These are phyloP conservation scores for Ceratobasidium sp. DNA, from an alignment of 1,284 basidiomycete species.

Conservation along the genomic window DNA sequence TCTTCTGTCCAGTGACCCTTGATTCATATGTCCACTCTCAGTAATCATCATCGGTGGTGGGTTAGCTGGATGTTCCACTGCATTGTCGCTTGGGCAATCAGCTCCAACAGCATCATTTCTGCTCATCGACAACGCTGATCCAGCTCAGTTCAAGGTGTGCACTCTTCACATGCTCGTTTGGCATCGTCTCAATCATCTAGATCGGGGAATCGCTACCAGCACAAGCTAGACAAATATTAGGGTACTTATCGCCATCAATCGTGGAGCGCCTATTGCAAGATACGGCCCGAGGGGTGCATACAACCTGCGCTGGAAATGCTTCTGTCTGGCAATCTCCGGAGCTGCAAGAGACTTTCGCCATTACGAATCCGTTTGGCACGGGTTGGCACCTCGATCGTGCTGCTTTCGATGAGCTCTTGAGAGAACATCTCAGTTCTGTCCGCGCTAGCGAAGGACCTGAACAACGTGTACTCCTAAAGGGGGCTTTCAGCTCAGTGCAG, in stretches of 20 bases:
- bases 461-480: conserved; percentile 39
- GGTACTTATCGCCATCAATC: conserved; percentile 49
- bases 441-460: background rate
- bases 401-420: conserved; percentile 54
- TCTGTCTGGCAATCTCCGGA: conserved; percentile 53
- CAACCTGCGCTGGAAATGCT: conserved; percentile 54
- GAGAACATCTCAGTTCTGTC: conserved; percentile 47
- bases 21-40: conserved; percentile 31
- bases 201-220: conserved; percentile 57
- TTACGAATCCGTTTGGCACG: conserved; percentile 52
- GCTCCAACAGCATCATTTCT: conserved; percentile 50
- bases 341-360: conserved; percentile 53
- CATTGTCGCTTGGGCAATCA: conserved; percentile 49
- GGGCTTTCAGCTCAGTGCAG: conserved; percentile 39
- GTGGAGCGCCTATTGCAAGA: conserved; percentile 24
- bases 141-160: conserved; percentile 52
- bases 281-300: conserved; percentile 47
- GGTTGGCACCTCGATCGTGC: conserved; percentile 56
- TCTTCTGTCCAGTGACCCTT: too few species aligned
- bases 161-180: background rate
- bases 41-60: conserved; percentile 55
- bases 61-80: conserved; percentile 54
- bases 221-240: conserved; percentile 51
- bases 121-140: conserved; percentile 54
- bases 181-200: conserved; percentile 45